Evolutionary conservation across 768 basidiomycete species (phyloP), one percentile per base, ranked within the genome.

Genomic region (Leucocoprinus leucothites): DNA sequence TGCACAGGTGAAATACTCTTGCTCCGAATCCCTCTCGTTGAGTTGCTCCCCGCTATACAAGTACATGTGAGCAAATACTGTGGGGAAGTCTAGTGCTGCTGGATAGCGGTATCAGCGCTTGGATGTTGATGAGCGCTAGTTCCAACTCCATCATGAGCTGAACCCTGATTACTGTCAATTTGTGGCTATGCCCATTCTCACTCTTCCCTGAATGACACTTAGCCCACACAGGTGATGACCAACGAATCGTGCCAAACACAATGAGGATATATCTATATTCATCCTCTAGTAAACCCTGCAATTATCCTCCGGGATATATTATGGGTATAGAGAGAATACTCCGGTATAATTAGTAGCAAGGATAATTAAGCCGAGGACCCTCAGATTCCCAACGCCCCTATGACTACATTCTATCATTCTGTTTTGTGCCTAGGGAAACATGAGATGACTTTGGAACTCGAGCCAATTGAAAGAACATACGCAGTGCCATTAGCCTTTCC

Each of bases 1-100:
- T 8, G 78, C 81, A 48, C 79, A 77, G 52, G 84, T 77, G 56
- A 82, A 75, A 63, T 83, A 86, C 65, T 89, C 87, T 57, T 67
- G 60, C 24, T 51, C 52, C 25, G 45, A 53, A 44, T 56, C 57
- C 11, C 31, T 19, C 36, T 44, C 46, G 8, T 45, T 28, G 16
- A 40, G 14, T 64, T 70, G 54, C 26, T 56, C 48, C 22, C 47
- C 41, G 19, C 40, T 48, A 31, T 43, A 42, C 2, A 49, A 49
- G 21, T 43, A 49, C 54, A 56, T 56, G 21, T 24, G 21, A 25
- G 18, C 26, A 44, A n/a, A 25, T 9, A 38, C 14, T 24, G 16
- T 7, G 5, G 44, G n/a, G 13, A 34, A 44, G 11, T 16, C 18
- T 13, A 49, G 48, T 40, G 7, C 22, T 19, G 9, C 19, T 31